Percentiles rank a stretch among this genome's conserved stretches.
These are phyloP conservation scores for Oenanthe sinensis DNA, from an alignment of 129 eudicot genomes.

Conservation along the genomic window DNA sequence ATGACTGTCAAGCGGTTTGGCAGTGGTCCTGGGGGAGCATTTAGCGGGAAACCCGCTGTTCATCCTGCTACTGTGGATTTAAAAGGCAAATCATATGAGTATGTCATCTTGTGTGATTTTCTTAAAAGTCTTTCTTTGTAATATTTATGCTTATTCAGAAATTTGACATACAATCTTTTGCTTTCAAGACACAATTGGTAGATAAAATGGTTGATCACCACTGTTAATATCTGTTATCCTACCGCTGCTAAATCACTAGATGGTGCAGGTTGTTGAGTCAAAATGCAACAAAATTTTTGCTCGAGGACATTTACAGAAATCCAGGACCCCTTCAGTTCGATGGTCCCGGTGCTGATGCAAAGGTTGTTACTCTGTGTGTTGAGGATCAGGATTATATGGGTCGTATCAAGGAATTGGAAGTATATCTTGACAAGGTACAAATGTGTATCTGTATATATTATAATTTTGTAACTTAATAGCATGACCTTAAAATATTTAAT, in stretches of 20 bases:
- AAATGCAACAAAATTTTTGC: conserved; percentile 61
- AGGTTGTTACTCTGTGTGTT: conserved; percentile 60
- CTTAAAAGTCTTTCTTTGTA: neutral
- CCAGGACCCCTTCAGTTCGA: conserved; percentile 96
- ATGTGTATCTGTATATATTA: neutral
- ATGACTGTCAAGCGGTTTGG: conserved; percentile 84
- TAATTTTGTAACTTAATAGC: neutral
- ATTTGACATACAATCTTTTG: neutral
- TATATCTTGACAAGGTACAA: conserved; percentile 74
- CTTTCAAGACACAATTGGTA: neutral
- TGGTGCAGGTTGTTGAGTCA: conserved; percentile 58
- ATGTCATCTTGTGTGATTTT: conserved; percentile 21
- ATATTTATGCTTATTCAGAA: neutral
- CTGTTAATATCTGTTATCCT: neutral
- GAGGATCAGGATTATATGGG: conserved; percentile 98
- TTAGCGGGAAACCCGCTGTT: conserved; percentile 71
- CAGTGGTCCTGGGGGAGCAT: conserved; percentile 60
- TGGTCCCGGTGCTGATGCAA: conserved; percentile 94
- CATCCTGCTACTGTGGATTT: conserved; percentile 80
- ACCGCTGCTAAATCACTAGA: conserved; percentile 5
- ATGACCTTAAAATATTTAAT: too few species aligned
- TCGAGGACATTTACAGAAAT: conserved; percentile 84
- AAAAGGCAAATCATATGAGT: conserved; percentile 88
- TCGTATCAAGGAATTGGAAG: conserved; percentile 72
- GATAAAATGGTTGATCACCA: neutral